Conservation (phyloP, 2,329 filamentous ascomycete species). For the Scorias spongiosa region DNA sequence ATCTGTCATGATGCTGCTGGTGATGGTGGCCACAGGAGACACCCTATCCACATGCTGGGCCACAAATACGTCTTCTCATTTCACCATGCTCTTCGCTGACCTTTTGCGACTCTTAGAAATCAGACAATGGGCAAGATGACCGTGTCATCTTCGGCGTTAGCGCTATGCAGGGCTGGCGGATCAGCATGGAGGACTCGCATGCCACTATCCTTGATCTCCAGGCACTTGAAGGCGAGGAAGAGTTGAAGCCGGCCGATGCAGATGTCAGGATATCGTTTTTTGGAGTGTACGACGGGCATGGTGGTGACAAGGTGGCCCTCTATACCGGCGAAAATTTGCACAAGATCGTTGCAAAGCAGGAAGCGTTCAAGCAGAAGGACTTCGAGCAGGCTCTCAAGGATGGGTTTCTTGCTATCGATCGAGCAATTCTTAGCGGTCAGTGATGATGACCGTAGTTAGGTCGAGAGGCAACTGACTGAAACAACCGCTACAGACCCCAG, state of each 20-base stretch:
- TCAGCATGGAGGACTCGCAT: conserved; percentile 98
- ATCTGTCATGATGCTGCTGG: too few relatives aligned
- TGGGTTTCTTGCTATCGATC: conserved; percentile 88
- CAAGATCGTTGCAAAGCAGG: conserved; percentile 87
- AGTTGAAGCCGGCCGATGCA: conserved; percentile 42
- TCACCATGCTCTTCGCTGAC: too few relatives aligned
- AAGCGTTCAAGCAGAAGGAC: conserved; percentile 78
- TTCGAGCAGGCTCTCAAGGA: conserved; percentile 95
- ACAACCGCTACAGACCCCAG: conserved; percentile 54
- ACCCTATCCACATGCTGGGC: too few relatives aligned
- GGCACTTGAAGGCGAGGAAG: conserved; percentile 38
- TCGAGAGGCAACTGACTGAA: background rate
- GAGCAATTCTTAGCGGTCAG: conserved; percentile 87
- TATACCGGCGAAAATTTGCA: conserved; percentile 89
- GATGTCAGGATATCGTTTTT: conserved; percentile 80
- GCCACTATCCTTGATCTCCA: conserved; percentile 78
- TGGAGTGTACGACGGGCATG: conserved; percentile 94
- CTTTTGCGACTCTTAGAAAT: conserved; percentile 43
- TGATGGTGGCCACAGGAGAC: too few relatives aligned
- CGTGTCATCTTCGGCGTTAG: conserved; percentile 86
- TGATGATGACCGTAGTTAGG: conserved; percentile 3
- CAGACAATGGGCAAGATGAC: conserved; percentile 81
- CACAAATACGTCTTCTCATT: too few relatives aligned
- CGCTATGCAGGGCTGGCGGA: conserved; percentile 99
- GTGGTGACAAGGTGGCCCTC: conserved; percentile 87